Percentiles rank a stretch among this genome's conserved stretches.
Conservation (phyloP, 208 protist genomes). For the Leishmania gerbilli region DNA sequence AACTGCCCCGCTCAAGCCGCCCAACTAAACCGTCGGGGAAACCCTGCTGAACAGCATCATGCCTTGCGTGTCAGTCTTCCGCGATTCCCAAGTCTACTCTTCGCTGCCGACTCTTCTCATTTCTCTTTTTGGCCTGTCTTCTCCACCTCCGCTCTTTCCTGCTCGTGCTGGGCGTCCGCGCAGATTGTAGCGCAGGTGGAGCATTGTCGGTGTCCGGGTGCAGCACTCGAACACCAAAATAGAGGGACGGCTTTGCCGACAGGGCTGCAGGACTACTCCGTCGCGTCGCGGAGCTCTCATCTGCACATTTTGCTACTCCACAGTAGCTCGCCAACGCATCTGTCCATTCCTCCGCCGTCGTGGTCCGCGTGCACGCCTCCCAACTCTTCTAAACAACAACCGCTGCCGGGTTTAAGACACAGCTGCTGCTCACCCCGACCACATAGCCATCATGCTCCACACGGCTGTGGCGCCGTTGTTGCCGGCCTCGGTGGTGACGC, state of each 20-base stretch:
- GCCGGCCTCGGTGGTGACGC: conserved; percentile 72
- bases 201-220: background rate
- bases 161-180: no score
- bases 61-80: no score
- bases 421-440: background rate
- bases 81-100: background rate
- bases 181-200: background rate
- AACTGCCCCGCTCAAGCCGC: no score
- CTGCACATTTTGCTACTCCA: background rate
- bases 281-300: background rate
- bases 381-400: background rate
- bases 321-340: background rate
- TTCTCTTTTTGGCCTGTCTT: background rate
- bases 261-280: background rate
- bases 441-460: conserved; percentile 23
- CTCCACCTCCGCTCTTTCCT: background rate
- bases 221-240: background rate
- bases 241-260: background rate
- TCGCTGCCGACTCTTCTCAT: background rate
- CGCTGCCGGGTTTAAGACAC: background rate
- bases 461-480: conserved; percentile 69
- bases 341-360: background rate
- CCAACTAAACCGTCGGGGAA: no score
- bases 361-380: no score
- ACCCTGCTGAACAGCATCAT: no score